Evolutionary conservation across 2,329 filamentous ascomycete species (phyloP).

Genomic region (Lachnum nothofagi): DNA sequence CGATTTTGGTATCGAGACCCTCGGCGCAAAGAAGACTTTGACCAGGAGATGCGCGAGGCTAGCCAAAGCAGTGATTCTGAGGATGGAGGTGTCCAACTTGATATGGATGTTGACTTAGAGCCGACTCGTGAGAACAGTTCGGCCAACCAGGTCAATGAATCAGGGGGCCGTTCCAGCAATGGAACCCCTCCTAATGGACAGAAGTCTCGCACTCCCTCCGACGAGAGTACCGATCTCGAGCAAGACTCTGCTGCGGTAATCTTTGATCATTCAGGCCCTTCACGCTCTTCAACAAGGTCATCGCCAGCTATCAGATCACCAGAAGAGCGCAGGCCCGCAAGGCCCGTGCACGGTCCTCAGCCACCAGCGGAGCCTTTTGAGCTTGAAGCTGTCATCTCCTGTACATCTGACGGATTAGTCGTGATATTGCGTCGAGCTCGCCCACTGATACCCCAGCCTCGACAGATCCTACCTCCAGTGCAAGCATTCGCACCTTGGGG

Average conservation of each 20-base stretch:
- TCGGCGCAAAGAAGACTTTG: constrained; percentile 50
- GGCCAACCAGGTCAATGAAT: not conserved
- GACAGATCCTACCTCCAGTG: constrained; percentile 34
- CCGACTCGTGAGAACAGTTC: constrained; percentile 3
- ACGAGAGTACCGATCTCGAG: constrained; percentile 38
- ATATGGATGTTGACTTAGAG: constrained; percentile 38
- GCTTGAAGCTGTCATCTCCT: constrained; percentile 85
- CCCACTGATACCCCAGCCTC: constrained; percentile 64
- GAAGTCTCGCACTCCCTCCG: constrained; percentile 39
- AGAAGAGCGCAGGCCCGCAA: constrained; percentile 14
- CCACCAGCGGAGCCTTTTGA: constrained; percentile 50
- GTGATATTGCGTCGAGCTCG: constrained; percentile 73
- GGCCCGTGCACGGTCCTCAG: constrained; percentile 4
- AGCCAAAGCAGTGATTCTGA: constrained; percentile 39
- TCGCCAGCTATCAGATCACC: constrained; percentile 23
- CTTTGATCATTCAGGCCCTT: constrained; percentile 37
- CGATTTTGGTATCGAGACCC: constrained; percentile 81
- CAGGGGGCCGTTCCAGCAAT: not conserved
- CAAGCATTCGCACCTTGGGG: constrained; percentile 79
- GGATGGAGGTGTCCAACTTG: constrained; percentile 44
- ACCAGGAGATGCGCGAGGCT: constrained; percentile 39
- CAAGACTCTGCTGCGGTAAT: constrained; percentile 37
- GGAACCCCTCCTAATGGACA: not conserved
- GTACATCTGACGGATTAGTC: constrained; percentile 81
- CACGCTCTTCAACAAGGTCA: constrained; percentile 29